Percentiles rank a stretch among this genome's conserved stretches.
phyloP scores from a whole-genome alignment of 2,329 filamentous ascomycete genomes.

The Fusarium luffae region DNA sequence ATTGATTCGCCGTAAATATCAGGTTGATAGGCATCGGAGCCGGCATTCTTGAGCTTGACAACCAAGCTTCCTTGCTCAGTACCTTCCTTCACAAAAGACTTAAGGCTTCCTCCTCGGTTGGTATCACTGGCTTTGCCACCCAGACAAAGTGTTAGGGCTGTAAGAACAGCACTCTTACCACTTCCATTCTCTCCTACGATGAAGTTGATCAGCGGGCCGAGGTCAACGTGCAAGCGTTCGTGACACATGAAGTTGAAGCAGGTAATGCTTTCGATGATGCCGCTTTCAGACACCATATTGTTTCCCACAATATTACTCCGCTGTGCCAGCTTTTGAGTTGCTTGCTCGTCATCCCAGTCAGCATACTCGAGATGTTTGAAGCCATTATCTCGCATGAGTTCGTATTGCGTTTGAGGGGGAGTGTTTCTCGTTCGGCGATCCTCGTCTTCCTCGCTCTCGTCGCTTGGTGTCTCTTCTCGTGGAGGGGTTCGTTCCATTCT shows the following conservation, averaged over 20 bases:
- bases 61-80: constrained; percentile 78
- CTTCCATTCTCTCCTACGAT: constrained; percentile 98
- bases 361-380: constrained; percentile 68
- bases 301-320: constrained; percentile 64
- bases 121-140: constrained; percentile 93
- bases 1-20: constrained; percentile 87
- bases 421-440: constrained; percentile 42
- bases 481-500: constrained; percentile 25
- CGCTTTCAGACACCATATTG: constrained; percentile 82
- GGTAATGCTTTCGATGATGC: constrained; percentile 87
- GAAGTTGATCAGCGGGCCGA: constrained; percentile 98
- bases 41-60: constrained; percentile 92
- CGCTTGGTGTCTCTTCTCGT: constrained; percentile 41
- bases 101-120: constrained; percentile 89
- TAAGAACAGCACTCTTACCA: constrained; percentile 95
- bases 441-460: constrained; percentile 49
- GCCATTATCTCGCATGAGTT: constrained; percentile 67
- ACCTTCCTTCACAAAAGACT: constrained; percentile 91
- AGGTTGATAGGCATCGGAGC: constrained; percentile 83
- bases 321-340: constrained; percentile 71
- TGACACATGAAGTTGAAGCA: constrained; percentile 99
- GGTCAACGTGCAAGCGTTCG: constrained; percentile 77
- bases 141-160: constrained; percentile 92
- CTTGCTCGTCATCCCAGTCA: constrained; percentile 69
- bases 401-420: constrained; percentile 69